These are phyloP conservation scores for Kwoniella bestiolae DNA, from an alignment of 768 basidiomycete species.

Conservation along the genomic window DNA sequence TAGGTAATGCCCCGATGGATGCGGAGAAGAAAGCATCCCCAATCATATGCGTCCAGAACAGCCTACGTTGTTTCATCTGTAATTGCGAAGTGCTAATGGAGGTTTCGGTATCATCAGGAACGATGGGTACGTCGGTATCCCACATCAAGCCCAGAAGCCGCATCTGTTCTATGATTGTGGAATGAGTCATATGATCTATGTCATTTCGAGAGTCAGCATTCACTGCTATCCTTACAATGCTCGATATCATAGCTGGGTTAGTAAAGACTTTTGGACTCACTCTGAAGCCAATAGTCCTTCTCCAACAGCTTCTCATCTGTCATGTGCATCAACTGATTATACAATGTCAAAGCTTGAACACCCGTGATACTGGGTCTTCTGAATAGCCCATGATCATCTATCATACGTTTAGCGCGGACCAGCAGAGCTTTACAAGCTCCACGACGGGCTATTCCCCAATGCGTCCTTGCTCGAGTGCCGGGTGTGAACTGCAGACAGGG, in stretches of 20 bases:
- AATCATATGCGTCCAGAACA: slow-evolving; percentile 37
- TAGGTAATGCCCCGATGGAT: slow-evolving; percentile 27
- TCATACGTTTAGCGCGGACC: slow-evolving; percentile 26
- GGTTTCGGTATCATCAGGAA: slow-evolving; percentile 24
- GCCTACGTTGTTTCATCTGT: slow-evolving; percentile 36
- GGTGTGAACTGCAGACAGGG: slow-evolving; percentile 33
- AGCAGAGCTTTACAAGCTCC: slow-evolving; percentile 36
- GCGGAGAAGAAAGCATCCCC: slow-evolving; percentile 35
- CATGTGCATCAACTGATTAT: slow-evolving; percentile 30
- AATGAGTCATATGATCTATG: slow-evolving; percentile 28
- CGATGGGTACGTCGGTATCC: slow-evolving; percentile 26
- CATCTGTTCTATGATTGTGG: slow-evolving; percentile 39
- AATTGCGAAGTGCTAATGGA: slow-evolving; percentile 16
- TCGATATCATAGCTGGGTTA: no score
- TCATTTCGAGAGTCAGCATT: neutral
- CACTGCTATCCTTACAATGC: neutral
- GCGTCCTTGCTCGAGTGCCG: slow-evolving; percentile 38
- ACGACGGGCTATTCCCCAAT: slow-evolving; percentile 36
- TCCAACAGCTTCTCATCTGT: slow-evolving; percentile 23
- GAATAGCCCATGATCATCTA: slow-evolving; percentile 30
- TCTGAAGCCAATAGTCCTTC: slow-evolving; percentile 29
- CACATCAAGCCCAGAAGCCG: slow-evolving; percentile 34
- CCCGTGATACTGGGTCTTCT: slow-evolving; percentile 35
- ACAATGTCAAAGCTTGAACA: slow-evolving; percentile 36
- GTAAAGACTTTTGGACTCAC: slow-evolving; percentile 13